Evolutionary conservation across 1,284 basidiomycete species (phyloP).

Genomic region (Cutaneotrichosporon cutaneum): DNA sequence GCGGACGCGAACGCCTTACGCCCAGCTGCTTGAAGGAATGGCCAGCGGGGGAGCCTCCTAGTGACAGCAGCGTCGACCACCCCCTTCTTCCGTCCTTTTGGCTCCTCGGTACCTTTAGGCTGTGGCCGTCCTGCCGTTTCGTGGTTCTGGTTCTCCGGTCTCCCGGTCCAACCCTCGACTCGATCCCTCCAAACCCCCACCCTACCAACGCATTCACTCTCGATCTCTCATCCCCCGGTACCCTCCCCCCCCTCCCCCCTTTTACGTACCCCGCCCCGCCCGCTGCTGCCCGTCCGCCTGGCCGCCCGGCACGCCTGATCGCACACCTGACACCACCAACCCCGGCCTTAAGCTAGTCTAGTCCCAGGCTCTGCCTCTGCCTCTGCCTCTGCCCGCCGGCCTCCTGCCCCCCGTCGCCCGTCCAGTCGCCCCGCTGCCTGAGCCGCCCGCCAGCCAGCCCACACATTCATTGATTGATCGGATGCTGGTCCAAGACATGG

Average conservation of each 20-base stretch:
- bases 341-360: not conserved
- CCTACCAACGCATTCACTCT: not conserved
- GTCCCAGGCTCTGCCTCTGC: not conserved
- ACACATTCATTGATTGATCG: not conserved
- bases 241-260: not conserved
- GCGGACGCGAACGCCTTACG: not conserved
- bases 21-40: not conserved
- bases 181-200: not conserved
- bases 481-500: constrained; percentile 6
- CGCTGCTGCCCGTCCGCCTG: not conserved
- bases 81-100: not conserved
- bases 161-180: not conserved
- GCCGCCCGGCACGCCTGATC: not conserved
- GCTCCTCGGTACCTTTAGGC: not conserved
- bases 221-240: not conserved
- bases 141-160: too few relatives aligned
- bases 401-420: not conserved
- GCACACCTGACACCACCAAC: too few relatives aligned
- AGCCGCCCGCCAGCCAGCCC: not conserved
- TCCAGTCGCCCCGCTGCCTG: not conserved
- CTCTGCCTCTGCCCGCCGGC: not conserved
- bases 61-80: not conserved
- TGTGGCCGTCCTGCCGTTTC: too few relatives aligned
- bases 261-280: not conserved
- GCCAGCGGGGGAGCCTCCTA: not conserved